Evolutionary conservation across 495 filamentous ascomycete species (phyloP), one percentile per base, ranked within the genome.

Genomic region (Hypoxylon crocopeplum): DNA sequence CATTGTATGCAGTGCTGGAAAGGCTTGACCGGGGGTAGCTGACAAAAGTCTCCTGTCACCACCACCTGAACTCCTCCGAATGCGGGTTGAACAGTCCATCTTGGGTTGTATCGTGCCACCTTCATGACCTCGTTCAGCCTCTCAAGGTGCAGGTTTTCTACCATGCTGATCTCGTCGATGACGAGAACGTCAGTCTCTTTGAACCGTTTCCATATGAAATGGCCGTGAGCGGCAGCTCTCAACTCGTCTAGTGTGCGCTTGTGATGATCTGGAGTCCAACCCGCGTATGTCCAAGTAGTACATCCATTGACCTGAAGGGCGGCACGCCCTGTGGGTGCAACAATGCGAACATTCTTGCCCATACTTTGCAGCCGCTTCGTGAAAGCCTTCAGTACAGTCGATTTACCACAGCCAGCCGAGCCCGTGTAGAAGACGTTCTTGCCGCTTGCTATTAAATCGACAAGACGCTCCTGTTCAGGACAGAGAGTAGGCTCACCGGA

Each of bases 11-110:
- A 78, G 88, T 95, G 62, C 83, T 91, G 22, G 84, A 80, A 81
- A 5, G 94, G 92, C 20, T 89, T 91, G 8, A 98, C 92, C 0
- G 93, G 93, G 0, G 94, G 92, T 12, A 98, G 72, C 67, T 98
- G 94, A 69, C 96, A 97, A 70, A 97, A 98, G 72, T 98, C 94
- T 0, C 94, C 94, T 0, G 93, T 97, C 21, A 97, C 88, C 20
- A 98, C 84, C 27, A 98, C 79, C 66, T 97, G 93, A 33, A 96
- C 92, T 1, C 93, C 93, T 22, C 94, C 94, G 71, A 97, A 98
- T 0, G n/a, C n/a, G 93, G 84, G 1, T 82, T 74, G 21, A 30
- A 12, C 3, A n/a, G n/a, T n/a, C n/a, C n/a, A n/a, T n/a, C n/a
- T n/a, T n/a, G n/a, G n/a, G n/a, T 63, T 47, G 3, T 36, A 3